These are phyloP conservation scores for Coprinellus micaceus DNA, from an alignment of 768 basidiomycete genomes.

Conservation along the genomic window DNA sequence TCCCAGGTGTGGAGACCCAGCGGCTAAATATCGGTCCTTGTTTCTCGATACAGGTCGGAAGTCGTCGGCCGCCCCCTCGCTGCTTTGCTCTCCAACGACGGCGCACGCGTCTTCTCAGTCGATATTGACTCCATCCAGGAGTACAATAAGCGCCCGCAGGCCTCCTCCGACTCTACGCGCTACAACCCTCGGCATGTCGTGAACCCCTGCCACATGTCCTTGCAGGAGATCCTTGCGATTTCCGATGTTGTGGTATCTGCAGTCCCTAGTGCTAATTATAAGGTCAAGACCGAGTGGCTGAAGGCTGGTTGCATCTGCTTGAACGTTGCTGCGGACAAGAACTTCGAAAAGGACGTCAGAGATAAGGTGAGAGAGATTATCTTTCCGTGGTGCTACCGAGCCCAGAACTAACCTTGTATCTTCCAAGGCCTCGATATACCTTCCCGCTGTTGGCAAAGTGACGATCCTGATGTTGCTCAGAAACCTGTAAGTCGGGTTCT, in stretches of 20 bases:
- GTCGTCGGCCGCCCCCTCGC: slow-evolving; percentile 97
- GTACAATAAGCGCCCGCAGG: slow-evolving; percentile 85
- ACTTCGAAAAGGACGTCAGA: slow-evolving; percentile 89
- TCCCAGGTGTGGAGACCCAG: slow-evolving; percentile 1
- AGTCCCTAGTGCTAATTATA: slow-evolving; percentile 82
- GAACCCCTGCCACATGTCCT: slow-evolving; percentile 59
- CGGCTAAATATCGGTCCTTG: background rate
- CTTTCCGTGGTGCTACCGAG: no score
- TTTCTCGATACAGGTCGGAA: slow-evolving; percentile 61
- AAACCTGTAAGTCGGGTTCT: slow-evolving; percentile 65
- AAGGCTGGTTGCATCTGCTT: slow-evolving; percentile 94
- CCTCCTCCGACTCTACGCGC: slow-evolving; percentile 30
- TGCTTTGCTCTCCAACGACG: slow-evolving; percentile 92
- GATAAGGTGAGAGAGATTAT: slow-evolving; percentile 85
- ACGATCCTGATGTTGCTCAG: slow-evolving; percentile 97
- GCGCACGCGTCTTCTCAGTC: slow-evolving; percentile 90
- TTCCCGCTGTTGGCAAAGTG: slow-evolving; percentile 96
- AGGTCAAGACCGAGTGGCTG: slow-evolving; percentile 82
- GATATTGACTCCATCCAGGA: slow-evolving; percentile 97
- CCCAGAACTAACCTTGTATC: no score
- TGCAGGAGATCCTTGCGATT: slow-evolving; percentile 76
- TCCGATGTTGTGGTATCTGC: slow-evolving; percentile 95
- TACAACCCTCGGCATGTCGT: slow-evolving; percentile 86
- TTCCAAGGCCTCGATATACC: slow-evolving; percentile 94
- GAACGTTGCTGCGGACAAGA: slow-evolving; percentile 93